phyloP scores from a whole-genome alignment of 305 asterid genomes.

The Euphrasia arctica region DNA sequence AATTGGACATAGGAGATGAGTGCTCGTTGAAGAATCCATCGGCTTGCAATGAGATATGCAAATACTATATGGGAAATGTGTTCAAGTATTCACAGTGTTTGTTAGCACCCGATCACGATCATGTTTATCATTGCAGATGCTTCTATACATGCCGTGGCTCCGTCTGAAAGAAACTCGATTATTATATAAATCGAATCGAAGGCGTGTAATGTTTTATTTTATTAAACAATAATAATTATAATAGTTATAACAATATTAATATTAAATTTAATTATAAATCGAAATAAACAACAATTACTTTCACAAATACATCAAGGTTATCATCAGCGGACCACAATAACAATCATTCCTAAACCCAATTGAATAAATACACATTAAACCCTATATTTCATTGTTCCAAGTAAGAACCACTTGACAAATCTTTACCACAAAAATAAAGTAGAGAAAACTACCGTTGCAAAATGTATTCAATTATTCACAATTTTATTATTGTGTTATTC shows the following conservation, averaged over 20 bases:
- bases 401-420: not conserved
- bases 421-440: slow-evolving; percentile 12
- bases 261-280: no score
- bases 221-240: no score
- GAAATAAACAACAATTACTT: no score
- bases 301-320: no score
- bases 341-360: no score
- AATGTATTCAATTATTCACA: not conserved
- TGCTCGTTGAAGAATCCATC: not conserved
- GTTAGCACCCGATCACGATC: not conserved
- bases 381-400: not conserved
- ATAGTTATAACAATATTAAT: no score
- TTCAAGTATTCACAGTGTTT: not conserved
- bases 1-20: slow-evolving; percentile 2
- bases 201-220: no score
- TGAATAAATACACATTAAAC: not conserved
- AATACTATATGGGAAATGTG: not conserved
- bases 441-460: slow-evolving; percentile 22
- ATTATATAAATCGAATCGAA: no score
- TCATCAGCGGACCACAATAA: no score
- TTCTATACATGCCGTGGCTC: not conserved
- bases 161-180: no score
- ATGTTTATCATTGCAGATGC: not conserved
- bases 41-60: not conserved
- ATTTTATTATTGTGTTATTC: no score